A percentile compares a stretch with the other conserved stretches of the same genome.
Conservation (phyloP, 2,329 filamentous ascomycete genomes). For the Beauveria pseudobassiana region DNA sequence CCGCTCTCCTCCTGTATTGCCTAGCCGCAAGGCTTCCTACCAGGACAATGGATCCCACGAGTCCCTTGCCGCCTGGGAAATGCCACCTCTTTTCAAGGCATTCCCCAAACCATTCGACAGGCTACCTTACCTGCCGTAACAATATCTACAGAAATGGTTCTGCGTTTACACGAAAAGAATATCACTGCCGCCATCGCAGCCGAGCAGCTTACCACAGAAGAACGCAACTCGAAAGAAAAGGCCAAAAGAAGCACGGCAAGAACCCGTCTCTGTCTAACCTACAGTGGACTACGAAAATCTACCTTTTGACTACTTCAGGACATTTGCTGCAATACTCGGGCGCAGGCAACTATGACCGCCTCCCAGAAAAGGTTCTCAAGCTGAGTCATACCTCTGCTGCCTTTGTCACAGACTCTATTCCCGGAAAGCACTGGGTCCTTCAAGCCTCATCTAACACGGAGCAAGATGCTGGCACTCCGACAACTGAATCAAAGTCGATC, state of each 20-base stretch:
- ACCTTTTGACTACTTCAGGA: slow-evolving; percentile 62
- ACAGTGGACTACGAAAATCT: slow-evolving; percentile 66
- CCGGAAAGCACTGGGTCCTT: slow-evolving; percentile 72
- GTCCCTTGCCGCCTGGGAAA: slow-evolving; percentile 46
- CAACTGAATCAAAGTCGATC: slow-evolving; percentile 50
- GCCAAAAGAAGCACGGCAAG: slow-evolving; percentile 15
- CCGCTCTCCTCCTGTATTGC: neutral
- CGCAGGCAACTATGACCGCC: slow-evolving; percentile 60
- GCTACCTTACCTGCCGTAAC: slow-evolving; percentile 60
- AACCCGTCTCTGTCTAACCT: slow-evolving; percentile 34
- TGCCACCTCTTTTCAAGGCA: slow-evolving; percentile 76
- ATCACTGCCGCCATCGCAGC: slow-evolving; percentile 15
- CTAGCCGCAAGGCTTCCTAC: neutral
- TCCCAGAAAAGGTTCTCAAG: slow-evolving; percentile 67
- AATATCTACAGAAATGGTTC: slow-evolving; percentile 59
- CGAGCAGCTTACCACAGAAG: slow-evolving; percentile 12
- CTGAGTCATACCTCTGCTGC: slow-evolving; percentile 69
- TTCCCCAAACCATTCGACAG: slow-evolving; percentile 76
- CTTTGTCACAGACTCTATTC: slow-evolving; percentile 73
- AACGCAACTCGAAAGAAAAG: slow-evolving; percentile 13
- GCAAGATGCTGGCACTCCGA: slow-evolving; percentile 40
- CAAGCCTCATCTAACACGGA: slow-evolving; percentile 64
- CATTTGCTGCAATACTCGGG: slow-evolving; percentile 68
- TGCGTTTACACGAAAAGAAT: slow-evolving; percentile 52
- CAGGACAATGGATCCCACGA: slow-evolving; percentile 19